A percentile compares a stretch with the other conserved stretches of the same genome.
phyloP scores from a whole-genome alignment of 2,329 filamentous ascomycete species.

The Fusarium mundagurra region DNA sequence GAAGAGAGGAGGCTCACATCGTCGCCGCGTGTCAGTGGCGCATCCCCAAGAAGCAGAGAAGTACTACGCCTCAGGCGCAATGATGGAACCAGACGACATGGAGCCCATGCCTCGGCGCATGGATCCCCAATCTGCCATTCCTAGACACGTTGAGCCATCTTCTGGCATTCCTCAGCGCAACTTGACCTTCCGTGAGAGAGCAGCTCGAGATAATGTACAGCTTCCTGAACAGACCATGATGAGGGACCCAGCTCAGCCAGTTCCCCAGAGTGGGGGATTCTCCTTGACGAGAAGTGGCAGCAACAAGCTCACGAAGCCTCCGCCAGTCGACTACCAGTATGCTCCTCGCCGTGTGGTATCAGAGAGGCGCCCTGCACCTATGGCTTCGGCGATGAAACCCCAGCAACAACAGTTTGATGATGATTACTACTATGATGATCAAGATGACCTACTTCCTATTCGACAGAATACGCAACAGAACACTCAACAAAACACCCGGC shows the following conservation, averaged over 20 bases:
- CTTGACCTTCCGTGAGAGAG: conserved; percentile 69
- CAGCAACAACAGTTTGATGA: conserved; percentile 26
- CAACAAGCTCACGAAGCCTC: conserved; percentile 68
- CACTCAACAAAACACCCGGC: conserved; percentile 11
- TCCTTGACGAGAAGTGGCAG: conserved; percentile 60
- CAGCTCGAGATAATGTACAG: conserved; percentile 56
- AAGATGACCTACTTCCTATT: conserved; percentile 21
- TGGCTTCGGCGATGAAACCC: conserved; percentile 11
- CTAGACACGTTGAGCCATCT: conserved; percentile 55
- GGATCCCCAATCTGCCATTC: conserved; percentile 48
- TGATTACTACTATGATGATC: conserved; percentile 34
- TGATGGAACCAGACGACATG: conserved; percentile 35
- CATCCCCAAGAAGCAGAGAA: conserved; percentile 36
- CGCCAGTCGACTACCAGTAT: conserved; percentile 62
- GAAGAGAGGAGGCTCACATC: conserved; percentile 30
- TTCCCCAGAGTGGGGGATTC: conserved; percentile 48
- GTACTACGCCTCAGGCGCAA: conserved; percentile 30
- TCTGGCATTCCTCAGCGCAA: conserved; percentile 61
- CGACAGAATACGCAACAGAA: conserved; percentile 13
- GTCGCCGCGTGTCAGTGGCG: conserved; percentile 30
- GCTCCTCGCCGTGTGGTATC: conserved; percentile 53
- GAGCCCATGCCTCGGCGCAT: conserved; percentile 21
- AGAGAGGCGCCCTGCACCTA: conserved; percentile 47
- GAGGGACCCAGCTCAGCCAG: conserved; percentile 41
- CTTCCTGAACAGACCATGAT: conserved; percentile 44